phyloP scores from a whole-genome alignment of 192 early-diverging fungal genomes.

The Funneliformis geosporum region DNA sequence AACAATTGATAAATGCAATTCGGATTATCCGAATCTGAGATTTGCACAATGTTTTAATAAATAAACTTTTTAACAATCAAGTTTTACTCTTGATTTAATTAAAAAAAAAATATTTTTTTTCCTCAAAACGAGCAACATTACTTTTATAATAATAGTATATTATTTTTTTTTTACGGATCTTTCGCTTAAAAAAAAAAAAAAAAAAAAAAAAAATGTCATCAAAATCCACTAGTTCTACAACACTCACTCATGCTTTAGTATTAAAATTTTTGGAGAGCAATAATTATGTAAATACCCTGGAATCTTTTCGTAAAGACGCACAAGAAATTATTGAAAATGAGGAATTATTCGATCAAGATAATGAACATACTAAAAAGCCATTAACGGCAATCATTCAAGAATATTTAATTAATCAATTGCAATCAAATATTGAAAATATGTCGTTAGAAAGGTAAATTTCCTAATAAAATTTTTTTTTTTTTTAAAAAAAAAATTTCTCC shows the following conservation, averaged over 20 bases:
- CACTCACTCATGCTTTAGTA: slow-evolving; percentile 13
- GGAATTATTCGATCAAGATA: background rate
- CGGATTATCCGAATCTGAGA: too few species aligned
- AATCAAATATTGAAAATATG: background rate
- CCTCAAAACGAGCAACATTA: too few species aligned
- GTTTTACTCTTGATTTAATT: too few species aligned
- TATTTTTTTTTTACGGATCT: too few species aligned
- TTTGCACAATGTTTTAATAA: too few species aligned
- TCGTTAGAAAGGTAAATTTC: slow-evolving; percentile 19
- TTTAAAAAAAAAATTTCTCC: background rate
- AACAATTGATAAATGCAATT: too few species aligned
- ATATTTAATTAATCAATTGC: slow-evolving; percentile 1
- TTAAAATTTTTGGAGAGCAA: slow-evolving; percentile 27
- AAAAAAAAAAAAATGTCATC: background rate
- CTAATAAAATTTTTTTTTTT: background rate
- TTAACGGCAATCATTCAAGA: slow-evolving; percentile 19
- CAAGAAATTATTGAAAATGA: slow-evolving; percentile 10
- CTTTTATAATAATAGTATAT: too few species aligned
- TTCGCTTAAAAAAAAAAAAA: too few species aligned
- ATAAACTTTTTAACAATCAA: too few species aligned
- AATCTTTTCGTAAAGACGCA: slow-evolving; percentile 24
- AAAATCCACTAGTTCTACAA: background rate
- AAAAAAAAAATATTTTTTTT: too few species aligned
- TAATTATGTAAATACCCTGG: slow-evolving; percentile 11
- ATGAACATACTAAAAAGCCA: background rate